These are phyloP conservation scores for Hyphodiscus hymeniophilus DNA, from an alignment of 495 filamentous ascomycete genomes.

Conservation along the genomic window DNA sequence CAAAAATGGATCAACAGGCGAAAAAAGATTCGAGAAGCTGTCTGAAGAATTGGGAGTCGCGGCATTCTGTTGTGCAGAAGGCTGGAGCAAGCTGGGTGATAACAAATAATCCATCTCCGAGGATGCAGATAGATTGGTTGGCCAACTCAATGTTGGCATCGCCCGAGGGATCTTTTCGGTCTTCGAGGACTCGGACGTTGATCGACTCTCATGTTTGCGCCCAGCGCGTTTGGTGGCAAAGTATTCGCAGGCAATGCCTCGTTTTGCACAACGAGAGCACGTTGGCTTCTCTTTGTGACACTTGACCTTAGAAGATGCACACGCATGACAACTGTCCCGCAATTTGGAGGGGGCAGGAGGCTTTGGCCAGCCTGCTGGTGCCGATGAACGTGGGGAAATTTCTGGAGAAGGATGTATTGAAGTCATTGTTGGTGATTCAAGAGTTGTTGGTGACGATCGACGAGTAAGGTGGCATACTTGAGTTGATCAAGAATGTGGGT, in stretches of 20 bases:
- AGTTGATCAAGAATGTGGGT: too few relatives aligned
- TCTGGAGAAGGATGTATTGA: neutral
- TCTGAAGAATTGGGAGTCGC: neutral
- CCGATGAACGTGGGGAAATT: neutral
- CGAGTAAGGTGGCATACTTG: too few relatives aligned
- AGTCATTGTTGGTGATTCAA: too few relatives aligned
- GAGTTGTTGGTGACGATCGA: too few relatives aligned
- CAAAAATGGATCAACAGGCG: neutral
- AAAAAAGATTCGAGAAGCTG: neutral
- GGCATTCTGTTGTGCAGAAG: neutral
- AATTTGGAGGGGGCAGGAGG: slow-evolving; percentile 16
- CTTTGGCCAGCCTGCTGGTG: neutral
- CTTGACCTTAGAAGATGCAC: slow-evolving; percentile 30
- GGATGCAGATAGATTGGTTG: too few relatives aligned
- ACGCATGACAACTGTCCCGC: slow-evolving; percentile 31
- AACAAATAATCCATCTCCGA: neutral
- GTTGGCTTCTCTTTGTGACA: slow-evolving; percentile 31
- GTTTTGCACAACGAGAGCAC: slow-evolving; percentile 29
- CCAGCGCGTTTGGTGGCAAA: slow-evolving; percentile 9
- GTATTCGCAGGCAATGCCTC: slow-evolving; percentile 25
- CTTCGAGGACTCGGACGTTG: too few relatives aligned
- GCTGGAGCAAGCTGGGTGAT: neutral
- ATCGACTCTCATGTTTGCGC: slow-evolving; percentile 5
- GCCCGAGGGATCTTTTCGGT: too few relatives aligned
- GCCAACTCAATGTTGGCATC: too few relatives aligned